Conservation (phyloP, 352 stramenopile species). For the Pythium biforme region DNA sequence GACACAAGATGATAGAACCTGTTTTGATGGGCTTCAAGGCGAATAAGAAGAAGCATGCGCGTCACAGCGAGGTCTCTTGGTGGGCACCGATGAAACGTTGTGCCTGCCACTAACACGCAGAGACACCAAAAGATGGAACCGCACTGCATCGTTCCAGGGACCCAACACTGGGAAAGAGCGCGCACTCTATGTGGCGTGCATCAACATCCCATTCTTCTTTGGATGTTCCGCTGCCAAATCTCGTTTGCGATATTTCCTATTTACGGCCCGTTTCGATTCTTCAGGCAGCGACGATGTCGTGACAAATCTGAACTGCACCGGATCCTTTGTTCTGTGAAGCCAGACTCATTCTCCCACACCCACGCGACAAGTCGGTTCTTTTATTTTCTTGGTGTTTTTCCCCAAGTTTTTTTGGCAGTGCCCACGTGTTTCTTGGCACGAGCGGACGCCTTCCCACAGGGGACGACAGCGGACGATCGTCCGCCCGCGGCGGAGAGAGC, state of each 20-base stretch:
- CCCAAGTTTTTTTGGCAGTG: not conserved
- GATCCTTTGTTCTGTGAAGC: not conserved
- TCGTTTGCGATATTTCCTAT: not conserved
- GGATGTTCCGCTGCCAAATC: not conserved
- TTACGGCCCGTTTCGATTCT: constrained; percentile 1
- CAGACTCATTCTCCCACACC: not conserved
- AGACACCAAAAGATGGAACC: not conserved
- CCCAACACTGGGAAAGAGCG: not conserved
- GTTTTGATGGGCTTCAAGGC: not conserved
- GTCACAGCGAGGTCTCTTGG: not conserved
- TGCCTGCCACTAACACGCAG: not conserved
- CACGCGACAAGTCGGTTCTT: constrained; percentile 7
- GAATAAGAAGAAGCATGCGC: not conserved
- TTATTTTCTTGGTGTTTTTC: constrained; percentile 8
- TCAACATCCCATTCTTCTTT: not conserved
- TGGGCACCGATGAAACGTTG: not conserved
- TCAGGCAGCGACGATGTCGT: not conserved
- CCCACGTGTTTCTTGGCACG: constrained; percentile 1
- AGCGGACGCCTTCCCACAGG: constrained; percentile 7
- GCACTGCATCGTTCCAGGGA: not conserved
- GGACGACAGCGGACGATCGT: constrained; percentile 18
- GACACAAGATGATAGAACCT: not conserved
- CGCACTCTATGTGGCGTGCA: not conserved
- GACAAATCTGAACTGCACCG: not conserved
- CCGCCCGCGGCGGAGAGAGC: too few relatives aligned